A percentile compares a stretch with the other conserved stretches of the same genome.
Evolutionary conservation across 1,284 basidiomycete species (phyloP).

Genomic region (Trametes hirsuta): DNA sequence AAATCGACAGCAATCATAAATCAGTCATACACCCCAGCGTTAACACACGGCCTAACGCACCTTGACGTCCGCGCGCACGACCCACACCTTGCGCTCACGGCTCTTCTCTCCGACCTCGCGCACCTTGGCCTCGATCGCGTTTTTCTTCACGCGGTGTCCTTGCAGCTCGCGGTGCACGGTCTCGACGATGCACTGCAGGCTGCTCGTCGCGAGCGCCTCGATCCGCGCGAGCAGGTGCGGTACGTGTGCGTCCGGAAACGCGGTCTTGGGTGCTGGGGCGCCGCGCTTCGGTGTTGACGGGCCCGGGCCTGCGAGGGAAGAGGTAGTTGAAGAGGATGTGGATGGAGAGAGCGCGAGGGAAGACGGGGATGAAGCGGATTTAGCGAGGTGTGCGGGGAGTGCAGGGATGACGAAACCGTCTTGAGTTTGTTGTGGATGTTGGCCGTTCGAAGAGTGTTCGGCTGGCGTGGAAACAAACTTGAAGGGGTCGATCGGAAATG

Average conservation of each 20-base stretch:
- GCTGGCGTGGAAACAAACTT: conserved; percentile 61
- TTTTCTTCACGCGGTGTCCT: conserved; percentile 74
- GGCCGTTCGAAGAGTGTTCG: conserved; percentile 32
- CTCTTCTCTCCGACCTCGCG: conserved; percentile 74
- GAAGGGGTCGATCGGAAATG: conserved; percentile 78
- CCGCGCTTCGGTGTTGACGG: conserved; percentile 37
- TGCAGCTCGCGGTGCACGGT: conserved; percentile 70
- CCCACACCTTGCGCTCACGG: conserved; percentile 70
- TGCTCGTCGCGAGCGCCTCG: conserved; percentile 55
- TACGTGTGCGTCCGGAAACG: conserved; percentile 70
- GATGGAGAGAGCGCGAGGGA: no score
- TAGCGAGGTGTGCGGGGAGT: conserved; percentile 35
- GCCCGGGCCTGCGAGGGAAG: conserved; percentile 6
- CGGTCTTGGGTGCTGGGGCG: conserved; percentile 49
- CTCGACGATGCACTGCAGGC: conserved; percentile 69
- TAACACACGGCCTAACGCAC: conserved; percentile 23
- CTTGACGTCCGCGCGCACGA: conserved; percentile 53
- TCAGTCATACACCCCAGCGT: not conserved
- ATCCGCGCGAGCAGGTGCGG: conserved; percentile 63
- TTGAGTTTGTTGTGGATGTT: conserved; percentile 21
- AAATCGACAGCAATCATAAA: not conserved
- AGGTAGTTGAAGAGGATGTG: conserved; percentile 11
- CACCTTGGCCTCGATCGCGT: conserved; percentile 78
- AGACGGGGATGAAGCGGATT: conserved; percentile 2
- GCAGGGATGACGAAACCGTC: conserved; percentile 43